phyloP scores from a whole-genome alignment of 768 basidiomycete species.

The Tricholoma saponaceum region DNA sequence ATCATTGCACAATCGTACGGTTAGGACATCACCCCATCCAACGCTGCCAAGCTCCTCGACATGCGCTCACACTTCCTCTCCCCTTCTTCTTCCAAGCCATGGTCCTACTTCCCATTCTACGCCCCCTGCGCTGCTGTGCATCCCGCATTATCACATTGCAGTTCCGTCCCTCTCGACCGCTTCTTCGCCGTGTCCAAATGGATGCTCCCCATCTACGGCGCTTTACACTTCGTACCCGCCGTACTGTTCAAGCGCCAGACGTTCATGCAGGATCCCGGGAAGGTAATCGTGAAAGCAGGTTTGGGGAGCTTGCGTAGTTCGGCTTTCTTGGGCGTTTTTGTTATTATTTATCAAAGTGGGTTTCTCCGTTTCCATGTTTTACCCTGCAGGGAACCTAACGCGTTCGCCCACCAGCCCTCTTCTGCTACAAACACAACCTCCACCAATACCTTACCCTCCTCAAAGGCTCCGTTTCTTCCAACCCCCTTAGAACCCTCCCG shows the following conservation, averaged over 20 bases:
- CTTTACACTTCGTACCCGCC: conserved; percentile 84
- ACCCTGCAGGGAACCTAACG: background rate
- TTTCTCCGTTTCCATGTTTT: background rate
- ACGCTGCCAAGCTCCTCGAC: conserved; percentile 43
- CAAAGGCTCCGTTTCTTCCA: conserved; percentile 14
- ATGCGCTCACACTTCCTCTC: conserved; percentile 37
- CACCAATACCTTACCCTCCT: conserved; percentile 43
- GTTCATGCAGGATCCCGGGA: conserved; percentile 62
- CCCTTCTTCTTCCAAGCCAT: conserved; percentile 17
- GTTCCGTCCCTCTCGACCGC: conserved; percentile 56
- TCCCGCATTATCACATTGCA: conserved; percentile 62
- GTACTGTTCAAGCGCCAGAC: conserved; percentile 73
- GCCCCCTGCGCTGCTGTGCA: conserved; percentile 74
- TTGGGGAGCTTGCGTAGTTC: conserved; percentile 80
- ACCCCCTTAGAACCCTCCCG: conserved; percentile 37
- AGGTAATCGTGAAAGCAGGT: conserved; percentile 59
- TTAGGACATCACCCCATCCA: conserved; percentile 51
- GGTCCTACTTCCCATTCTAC: conserved; percentile 45
- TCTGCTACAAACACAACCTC: conserved; percentile 63
- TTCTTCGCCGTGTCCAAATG: conserved; percentile 79
- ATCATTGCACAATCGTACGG: background rate
- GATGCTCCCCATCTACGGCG: conserved; percentile 84
- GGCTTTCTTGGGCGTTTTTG: conserved; percentile 81
- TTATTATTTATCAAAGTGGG: conserved; percentile 78
- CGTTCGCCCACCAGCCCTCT: conserved; percentile 37